Conservation (phyloP, 164 flowering plant species). For the Magnolia changhungtana region DNA sequence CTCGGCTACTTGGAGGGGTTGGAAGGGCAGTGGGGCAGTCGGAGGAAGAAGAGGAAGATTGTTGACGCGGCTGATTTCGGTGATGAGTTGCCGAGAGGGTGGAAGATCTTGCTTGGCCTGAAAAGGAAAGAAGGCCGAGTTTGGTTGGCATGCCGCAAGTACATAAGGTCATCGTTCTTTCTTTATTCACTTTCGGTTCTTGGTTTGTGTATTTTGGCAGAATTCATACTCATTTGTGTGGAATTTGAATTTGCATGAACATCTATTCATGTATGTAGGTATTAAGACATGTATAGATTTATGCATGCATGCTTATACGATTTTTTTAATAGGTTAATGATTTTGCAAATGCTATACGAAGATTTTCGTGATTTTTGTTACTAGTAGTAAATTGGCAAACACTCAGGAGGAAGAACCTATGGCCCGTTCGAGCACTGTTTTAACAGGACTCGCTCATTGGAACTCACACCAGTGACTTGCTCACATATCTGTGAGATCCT, state of each 20-base stretch:
- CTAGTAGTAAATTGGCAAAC: too few relatives aligned
- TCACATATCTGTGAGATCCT: too few relatives aligned
- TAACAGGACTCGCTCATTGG: too few relatives aligned
- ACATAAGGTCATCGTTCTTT: constrained; percentile 52
- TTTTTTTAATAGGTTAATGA: too few relatives aligned
- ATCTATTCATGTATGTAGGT: neutral
- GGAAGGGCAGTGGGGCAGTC: constrained; percentile 66
- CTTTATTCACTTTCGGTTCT: neutral
- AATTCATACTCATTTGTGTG: neutral
- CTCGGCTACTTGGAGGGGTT: constrained; percentile 50
- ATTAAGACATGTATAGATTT: neutral
- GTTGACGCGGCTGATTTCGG: constrained; percentile 67
- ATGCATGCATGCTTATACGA: neutral
- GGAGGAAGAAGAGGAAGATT: constrained; percentile 72
- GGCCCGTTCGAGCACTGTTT: too few relatives aligned
- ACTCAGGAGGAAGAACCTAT: too few relatives aligned
- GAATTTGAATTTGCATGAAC: neutral
- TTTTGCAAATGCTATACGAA: too few relatives aligned
- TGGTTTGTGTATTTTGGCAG: neutral
- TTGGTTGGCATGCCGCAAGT: constrained; percentile 57
- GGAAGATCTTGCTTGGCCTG: constrained; percentile 63
- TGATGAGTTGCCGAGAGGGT: constrained; percentile 56
- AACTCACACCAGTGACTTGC: too few relatives aligned
- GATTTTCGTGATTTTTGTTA: too few relatives aligned
- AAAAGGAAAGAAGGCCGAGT: constrained; percentile 50